A percentile compares a stretch with the other conserved stretches of the same genome.
Evolutionary conservation across 768 basidiomycete species (phyloP).

Genomic region (Termitomyces sp.): DNA sequence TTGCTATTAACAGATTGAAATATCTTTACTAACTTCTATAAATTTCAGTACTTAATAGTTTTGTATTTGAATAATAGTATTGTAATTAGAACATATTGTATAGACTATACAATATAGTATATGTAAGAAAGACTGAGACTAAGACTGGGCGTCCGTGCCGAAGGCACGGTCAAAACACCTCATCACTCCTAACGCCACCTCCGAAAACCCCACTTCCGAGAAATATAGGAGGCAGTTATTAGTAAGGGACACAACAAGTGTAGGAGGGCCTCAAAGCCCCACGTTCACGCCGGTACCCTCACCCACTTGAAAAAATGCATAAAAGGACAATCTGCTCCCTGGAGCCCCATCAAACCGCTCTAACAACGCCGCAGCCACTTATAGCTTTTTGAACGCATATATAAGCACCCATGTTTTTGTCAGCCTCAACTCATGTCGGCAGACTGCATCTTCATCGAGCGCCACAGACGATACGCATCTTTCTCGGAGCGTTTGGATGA

Average conservation of each 20-base stretch:
- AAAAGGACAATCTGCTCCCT: not conserved
- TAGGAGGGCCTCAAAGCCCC: not conserved
- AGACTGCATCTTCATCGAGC: not conserved
- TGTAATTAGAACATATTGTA: too few relatives aligned
- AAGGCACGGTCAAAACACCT: too few relatives aligned
- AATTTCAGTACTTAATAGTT: too few relatives aligned
- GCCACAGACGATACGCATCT: not conserved
- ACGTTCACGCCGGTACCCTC: not conserved
- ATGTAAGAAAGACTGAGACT: too few relatives aligned
- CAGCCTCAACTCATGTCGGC: not conserved
- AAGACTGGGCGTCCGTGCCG: too few relatives aligned
- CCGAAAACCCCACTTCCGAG: not conserved
- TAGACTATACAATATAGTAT: too few relatives aligned
- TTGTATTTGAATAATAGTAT: too few relatives aligned
- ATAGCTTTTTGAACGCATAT: too few relatives aligned
- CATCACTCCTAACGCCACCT: too few relatives aligned
- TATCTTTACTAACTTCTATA: too few relatives aligned
- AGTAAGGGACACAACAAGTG: not conserved
- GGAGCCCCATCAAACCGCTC: not conserved
- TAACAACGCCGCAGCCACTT: not conserved
- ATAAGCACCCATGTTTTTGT: too few relatives aligned
- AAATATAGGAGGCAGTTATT: not conserved
- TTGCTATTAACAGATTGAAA: too few relatives aligned
- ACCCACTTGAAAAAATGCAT: not conserved
- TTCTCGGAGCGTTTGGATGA: constrained; percentile 4